Evolutionary conservation across 208 protist genomes (phyloP).

Genomic region (Tritrichomonas musculus): DNA sequence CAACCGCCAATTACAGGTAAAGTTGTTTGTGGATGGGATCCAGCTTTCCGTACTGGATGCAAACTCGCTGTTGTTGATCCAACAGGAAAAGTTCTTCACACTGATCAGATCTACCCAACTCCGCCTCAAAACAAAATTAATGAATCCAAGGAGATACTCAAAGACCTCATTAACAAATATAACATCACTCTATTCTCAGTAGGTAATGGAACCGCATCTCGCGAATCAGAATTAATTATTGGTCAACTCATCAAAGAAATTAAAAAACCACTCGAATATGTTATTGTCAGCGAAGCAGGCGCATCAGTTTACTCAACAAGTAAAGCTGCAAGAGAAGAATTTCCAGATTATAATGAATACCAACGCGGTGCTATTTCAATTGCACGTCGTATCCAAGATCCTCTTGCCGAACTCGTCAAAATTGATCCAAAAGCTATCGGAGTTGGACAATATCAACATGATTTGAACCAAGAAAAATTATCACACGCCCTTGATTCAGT

Average conservation of each 20-base stretch:
- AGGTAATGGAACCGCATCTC: conserved; percentile 71
- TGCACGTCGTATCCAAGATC: conserved; percentile 70
- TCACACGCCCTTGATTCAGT: conserved; percentile 56
- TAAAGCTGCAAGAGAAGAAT: conserved; percentile 29
- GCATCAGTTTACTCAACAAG: conserved; percentile 51
- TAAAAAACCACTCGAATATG: conserved; percentile 66
- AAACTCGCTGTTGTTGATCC: background rate
- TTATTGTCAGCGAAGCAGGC: conserved; percentile 58
- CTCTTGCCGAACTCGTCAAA: conserved; percentile 72
- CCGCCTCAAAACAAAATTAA: background rate
- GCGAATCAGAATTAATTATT: too few species aligned
- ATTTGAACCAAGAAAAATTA: conserved; percentile 60
- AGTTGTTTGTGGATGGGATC: too few species aligned
- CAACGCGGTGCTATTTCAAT: conserved; percentile 64
- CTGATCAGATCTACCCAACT: background rate
- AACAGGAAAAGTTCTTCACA: background rate
- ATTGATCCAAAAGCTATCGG: conserved; percentile 69
- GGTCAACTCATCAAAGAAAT: too few species aligned
- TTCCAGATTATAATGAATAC: conserved; percentile 10
- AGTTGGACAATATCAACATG: conserved; percentile 76
- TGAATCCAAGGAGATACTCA: background rate
- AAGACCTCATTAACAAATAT: conserved; percentile 41
- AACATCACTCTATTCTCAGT: conserved; percentile 55
- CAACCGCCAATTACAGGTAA: too few species aligned
- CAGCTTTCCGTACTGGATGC: too few species aligned